Evolutionary conservation across 441 rosid genomes (phyloP).

Genomic region (Corymbia citriodora): DNA sequence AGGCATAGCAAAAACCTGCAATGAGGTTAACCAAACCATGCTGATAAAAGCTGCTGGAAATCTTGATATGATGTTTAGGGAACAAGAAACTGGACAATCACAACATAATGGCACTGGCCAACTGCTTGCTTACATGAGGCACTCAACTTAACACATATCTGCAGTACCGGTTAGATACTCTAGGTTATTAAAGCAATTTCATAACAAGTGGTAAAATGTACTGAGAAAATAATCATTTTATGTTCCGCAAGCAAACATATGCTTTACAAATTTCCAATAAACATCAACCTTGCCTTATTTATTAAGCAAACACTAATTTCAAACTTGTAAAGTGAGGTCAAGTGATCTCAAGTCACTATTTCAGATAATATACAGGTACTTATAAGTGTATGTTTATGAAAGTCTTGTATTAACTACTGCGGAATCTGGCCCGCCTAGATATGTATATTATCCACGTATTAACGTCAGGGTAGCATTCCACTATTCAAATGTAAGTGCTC

Average conservation of each 20-base stretch:
- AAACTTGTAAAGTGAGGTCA: not conserved
- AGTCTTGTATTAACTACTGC: not conserved
- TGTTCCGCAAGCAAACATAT: not conserved
- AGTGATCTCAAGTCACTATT: not conserved
- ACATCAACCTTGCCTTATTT: not conserved
- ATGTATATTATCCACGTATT: not conserved
- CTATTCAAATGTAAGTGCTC: not conserved
- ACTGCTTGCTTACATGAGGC: not conserved
- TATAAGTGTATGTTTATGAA: not conserved
- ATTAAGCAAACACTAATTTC: not conserved
- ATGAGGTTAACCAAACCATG: not conserved
- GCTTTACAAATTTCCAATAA: not conserved
- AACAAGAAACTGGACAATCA: not conserved
- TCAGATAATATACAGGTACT: not conserved
- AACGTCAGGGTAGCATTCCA: not conserved
- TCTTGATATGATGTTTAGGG: not conserved
- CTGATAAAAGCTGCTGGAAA: not conserved
- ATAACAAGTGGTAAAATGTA: not conserved
- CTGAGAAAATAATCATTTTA: not conserved
- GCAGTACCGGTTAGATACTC: not conserved
- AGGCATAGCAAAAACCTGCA: not conserved
- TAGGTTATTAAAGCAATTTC: not conserved
- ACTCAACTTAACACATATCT: not conserved
- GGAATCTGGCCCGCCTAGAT: not conserved
- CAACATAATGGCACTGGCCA: not conserved